These are phyloP conservation scores for Pleurotus salmoneostramineus DNA, from an alignment of 768 basidiomycete genomes.

Conservation along the genomic window DNA sequence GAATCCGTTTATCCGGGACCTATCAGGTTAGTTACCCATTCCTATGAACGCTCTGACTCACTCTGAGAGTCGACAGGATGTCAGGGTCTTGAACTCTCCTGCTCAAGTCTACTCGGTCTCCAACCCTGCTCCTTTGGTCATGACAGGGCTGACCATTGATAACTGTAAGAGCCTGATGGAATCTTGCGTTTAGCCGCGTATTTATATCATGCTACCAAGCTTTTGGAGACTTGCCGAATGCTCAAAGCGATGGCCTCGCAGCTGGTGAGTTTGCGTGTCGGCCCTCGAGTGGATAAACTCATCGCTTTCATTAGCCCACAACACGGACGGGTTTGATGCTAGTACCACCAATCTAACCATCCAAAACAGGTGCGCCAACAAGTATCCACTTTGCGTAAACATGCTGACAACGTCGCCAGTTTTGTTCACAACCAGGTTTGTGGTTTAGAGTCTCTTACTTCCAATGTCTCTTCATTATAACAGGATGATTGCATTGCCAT, in stretches of 20 bases:
- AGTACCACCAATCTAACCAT: conserved; percentile 33
- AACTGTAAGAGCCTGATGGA: conserved; percentile 37
- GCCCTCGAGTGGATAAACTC: not conserved
- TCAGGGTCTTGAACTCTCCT: conserved; percentile 38
- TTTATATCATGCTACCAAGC: conserved; percentile 26
- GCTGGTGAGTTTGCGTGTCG: conserved; percentile 25
- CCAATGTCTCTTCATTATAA: too few relatives aligned
- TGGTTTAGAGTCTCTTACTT: not conserved
- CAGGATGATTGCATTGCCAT: too few relatives aligned
- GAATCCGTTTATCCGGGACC: conserved; percentile 33
- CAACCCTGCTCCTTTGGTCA: conserved; percentile 33
- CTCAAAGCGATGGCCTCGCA: conserved; percentile 40
- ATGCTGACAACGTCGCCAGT: not conserved
- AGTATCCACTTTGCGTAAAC: not conserved
- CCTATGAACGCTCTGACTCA: conserved; percentile 15
- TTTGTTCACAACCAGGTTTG: not conserved
- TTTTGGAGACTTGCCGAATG: conserved; percentile 46
- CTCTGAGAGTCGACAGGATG: conserved; percentile 27
- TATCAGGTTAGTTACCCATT: conserved; percentile 20
- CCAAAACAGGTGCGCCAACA: conserved; percentile 30
- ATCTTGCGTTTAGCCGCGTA: not conserved
- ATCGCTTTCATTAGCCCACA: conserved; percentile 27
- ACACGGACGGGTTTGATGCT: conserved; percentile 50
- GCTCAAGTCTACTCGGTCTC: conserved; percentile 33
- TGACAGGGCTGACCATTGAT: conserved; percentile 48